phyloP scores from a whole-genome alignment of 1,284 basidiomycete species.

The Boletellus deceptivus region DNA sequence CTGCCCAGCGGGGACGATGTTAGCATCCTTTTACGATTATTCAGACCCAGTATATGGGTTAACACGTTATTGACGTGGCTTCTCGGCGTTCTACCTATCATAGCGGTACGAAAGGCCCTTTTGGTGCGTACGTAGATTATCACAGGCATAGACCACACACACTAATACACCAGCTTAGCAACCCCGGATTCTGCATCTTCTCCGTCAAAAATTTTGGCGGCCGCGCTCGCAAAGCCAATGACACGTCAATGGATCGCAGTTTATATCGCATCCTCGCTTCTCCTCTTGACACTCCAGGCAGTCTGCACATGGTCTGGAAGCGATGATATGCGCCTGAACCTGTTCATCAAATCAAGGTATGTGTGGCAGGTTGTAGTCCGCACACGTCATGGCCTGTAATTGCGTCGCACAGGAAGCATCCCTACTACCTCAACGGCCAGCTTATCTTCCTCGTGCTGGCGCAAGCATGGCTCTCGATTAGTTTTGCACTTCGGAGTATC shows the following conservation, averaged over 20 bases:
- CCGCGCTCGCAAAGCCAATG: constrained; percentile 45
- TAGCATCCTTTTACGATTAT: constrained; percentile 19
- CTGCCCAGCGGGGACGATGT: constrained; percentile 22
- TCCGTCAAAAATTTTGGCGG: constrained; percentile 47
- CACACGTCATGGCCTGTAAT: neutral
- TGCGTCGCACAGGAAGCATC: constrained; percentile 53
- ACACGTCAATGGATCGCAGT: constrained; percentile 42
- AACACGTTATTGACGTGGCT: constrained; percentile 36
- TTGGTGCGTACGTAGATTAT: constrained; percentile 46
- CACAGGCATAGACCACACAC: neutral
- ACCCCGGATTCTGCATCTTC: constrained; percentile 47
- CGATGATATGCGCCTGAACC: constrained; percentile 41
- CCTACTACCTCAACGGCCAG: constrained; percentile 65
- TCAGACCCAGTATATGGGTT: constrained; percentile 30
- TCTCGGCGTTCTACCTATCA: constrained; percentile 46
- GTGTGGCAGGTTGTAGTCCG: constrained; percentile 13
- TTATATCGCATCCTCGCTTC: constrained; percentile 46
- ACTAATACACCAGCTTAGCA: constrained; percentile 35
- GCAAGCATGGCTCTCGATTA: constrained; percentile 46
- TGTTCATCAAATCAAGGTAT: constrained; percentile 68
- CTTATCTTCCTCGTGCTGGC: constrained; percentile 56
- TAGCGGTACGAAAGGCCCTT: constrained; percentile 53
- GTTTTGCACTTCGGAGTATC: constrained; percentile 52
- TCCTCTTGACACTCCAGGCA: constrained; percentile 43
- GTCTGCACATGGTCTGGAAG: constrained; percentile 32